Conservation (phyloP, 148 eudicot species). For the Hydrangea macrophylla region DNA sequence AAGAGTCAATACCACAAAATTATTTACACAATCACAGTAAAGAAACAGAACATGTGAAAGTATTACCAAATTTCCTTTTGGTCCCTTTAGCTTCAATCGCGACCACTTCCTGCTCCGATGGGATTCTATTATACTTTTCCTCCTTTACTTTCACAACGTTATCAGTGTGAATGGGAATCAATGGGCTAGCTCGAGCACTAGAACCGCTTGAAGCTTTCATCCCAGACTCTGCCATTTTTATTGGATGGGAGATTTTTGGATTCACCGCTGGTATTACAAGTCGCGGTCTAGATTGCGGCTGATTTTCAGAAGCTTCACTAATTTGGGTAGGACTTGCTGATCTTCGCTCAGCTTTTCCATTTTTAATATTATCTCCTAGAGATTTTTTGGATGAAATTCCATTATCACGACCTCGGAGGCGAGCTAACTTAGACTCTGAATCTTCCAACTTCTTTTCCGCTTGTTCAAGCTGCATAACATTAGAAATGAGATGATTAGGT, state of each 20-base stretch:
- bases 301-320: conserved; percentile 27
- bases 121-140: conserved; percentile 33
- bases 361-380: conserved; percentile 26
- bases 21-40: conserved; percentile 7
- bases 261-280: conserved; percentile 52
- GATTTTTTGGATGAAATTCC: conserved; percentile 25
- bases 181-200: conserved; percentile 20
- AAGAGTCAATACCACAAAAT: too few relatives aligned
- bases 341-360: conserved; percentile 35
- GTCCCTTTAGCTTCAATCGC: conserved; percentile 43
- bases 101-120: conserved; percentile 33
- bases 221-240: conserved; percentile 29
- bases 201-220: conserved; percentile 30
- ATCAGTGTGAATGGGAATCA: conserved; percentile 27
- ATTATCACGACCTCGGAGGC: conserved; percentile 43
- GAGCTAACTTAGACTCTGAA: conserved; percentile 59
- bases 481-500: conserved; percentile 19
- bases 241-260: conserved; percentile 35
- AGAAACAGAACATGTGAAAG: conserved; percentile 1
- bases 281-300: conserved; percentile 46
- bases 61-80: conserved; percentile 79
- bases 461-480: conserved; percentile 59
- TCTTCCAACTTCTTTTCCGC: conserved; percentile 66
- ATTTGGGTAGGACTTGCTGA: conserved; percentile 44
- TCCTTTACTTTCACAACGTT: conserved; percentile 34